A percentile compares a stretch with the other conserved stretches of the same genome.
Evolutionary conservation across 1,284 basidiomycete species (phyloP).

Genomic region (Microbotryum saponariae): DNA sequence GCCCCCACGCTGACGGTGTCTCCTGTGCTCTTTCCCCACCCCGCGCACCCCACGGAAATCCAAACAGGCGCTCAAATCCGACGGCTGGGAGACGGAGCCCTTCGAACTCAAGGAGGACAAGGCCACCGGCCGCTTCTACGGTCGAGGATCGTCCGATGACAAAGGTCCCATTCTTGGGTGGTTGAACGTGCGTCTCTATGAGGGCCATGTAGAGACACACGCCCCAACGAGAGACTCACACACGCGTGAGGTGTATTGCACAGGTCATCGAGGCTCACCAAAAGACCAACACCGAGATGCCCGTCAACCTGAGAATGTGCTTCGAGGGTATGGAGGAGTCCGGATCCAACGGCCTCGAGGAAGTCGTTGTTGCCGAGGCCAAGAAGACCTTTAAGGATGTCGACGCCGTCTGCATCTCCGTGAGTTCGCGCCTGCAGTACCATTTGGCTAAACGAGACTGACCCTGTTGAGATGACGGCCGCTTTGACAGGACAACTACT

Average conservation of each 20-base stretch:
- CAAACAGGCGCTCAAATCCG: constrained; percentile 21
- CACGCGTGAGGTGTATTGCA: neutral
- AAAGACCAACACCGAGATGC: constrained; percentile 64
- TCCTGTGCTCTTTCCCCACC: neutral
- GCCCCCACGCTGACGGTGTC: neutral
- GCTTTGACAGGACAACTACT: constrained; percentile 32
- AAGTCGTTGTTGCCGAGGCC: constrained; percentile 74
- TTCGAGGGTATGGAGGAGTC: constrained; percentile 99
- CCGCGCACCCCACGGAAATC: neutral
- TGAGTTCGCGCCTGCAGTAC: constrained; percentile 13
- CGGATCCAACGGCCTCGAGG: constrained; percentile 87
- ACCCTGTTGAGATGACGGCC: neutral
- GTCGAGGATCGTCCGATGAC: constrained; percentile 86
- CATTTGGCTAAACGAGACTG: neutral
- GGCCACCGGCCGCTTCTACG: constrained; percentile 66
- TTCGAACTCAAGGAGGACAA: constrained; percentile 69
- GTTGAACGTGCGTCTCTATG: constrained; percentile 57
- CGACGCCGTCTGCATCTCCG: constrained; percentile 83
- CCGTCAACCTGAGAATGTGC: constrained; percentile 89
- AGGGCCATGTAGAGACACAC: too few species aligned
- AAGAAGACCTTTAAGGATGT: constrained; percentile 79
- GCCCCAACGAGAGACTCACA: neutral
- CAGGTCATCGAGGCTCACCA: constrained; percentile 72
- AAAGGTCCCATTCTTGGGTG: constrained; percentile 72
- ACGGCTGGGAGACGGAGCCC: constrained; percentile 61